Base-by-base conservation (phyloP, 352 stramenopile genomes). In the Pythium oligandrum region DNA sequence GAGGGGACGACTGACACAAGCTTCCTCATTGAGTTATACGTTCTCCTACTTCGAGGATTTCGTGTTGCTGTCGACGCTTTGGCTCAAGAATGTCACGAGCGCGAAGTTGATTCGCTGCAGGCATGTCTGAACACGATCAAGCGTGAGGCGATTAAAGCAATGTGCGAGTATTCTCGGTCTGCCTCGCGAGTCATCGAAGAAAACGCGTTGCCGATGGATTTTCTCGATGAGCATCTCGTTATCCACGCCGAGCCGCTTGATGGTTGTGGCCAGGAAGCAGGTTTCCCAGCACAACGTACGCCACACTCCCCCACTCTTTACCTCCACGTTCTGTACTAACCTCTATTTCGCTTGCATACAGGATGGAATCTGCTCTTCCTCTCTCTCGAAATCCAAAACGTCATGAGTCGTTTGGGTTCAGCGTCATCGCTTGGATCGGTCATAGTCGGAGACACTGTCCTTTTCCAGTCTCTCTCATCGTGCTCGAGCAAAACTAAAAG, bases 301-400 rank as follows among this genome's bases (percentile, higher is more conserved):
- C 42, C 35, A 46, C 17, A 26, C 17, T 26, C 17, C 17, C 17
- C 17, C 53, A 10, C 3, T 59, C 4, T 2, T 32, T 30, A 26
- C 17, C 17, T 26, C 17, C 17, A 26, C 17, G 17, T 26, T 26
- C 17, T 26, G 17, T 26, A 26, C 17, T 26, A 26, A 26, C 17
- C 17, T 26, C 17, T 26, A 26, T 26, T 26, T 26, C 17, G 17
- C 17, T 26, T 26, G 17, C 17, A 26, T 26, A 48, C 49, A 85
- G 80, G 71, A 12, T 83, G 77, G 71, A 80, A 69, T 6, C 61
- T 87, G 35, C 35, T 83, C 43, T 86, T 86, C 44, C 63, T 81
- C 17, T 78, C 72, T 3, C 51, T 81, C n/a, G 60, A 61, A 5
- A 50, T 88, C 35, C 11, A 42, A 1, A 48, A 73, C 42, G 60